Conservation (phyloP, 169 alveolate species). For the Cardiosporidium cionae region DNA sequence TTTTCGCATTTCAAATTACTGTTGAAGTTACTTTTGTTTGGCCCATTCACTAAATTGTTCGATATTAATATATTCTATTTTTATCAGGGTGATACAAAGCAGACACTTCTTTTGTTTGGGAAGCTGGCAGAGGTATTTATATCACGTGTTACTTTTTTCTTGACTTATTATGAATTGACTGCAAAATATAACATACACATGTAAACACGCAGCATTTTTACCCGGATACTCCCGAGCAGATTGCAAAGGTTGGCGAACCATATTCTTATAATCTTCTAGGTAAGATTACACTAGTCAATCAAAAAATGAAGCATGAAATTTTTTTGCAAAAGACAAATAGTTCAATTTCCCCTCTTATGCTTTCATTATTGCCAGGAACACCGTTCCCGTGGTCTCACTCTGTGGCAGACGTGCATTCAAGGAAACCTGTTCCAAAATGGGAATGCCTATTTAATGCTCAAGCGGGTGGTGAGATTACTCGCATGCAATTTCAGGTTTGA, state of each 20-base stretch:
- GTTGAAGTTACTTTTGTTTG: too few species aligned
- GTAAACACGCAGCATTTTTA: not conserved
- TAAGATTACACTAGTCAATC: too few species aligned
- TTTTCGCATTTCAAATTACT: too few species aligned
- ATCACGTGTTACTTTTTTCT: not conserved
- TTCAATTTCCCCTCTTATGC: too few species aligned
- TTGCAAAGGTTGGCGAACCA: not conserved
- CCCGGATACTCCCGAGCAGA: constrained; percentile 8
- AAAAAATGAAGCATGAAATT: too few species aligned
- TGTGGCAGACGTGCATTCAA: too few species aligned
- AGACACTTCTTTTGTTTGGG: not conserved
- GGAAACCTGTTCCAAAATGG: not conserved
- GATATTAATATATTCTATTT: too few species aligned
- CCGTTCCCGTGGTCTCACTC: too few species aligned
- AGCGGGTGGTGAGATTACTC: not conserved
- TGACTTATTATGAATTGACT: not conserved
- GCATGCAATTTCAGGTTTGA: not conserved
- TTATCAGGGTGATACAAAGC: not conserved
- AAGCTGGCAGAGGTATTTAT: not conserved
- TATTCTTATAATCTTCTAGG: not conserved
- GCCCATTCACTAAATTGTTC: too few species aligned
- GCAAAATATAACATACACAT: not conserved
- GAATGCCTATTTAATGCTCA: too few species aligned
- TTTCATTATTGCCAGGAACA: too few species aligned
- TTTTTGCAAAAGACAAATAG: too few species aligned